These are phyloP conservation scores for Magnaporthiopsis rhizophila DNA, from an alignment of 2,329 filamentous ascomycete genomes.

Conservation along the genomic window DNA sequence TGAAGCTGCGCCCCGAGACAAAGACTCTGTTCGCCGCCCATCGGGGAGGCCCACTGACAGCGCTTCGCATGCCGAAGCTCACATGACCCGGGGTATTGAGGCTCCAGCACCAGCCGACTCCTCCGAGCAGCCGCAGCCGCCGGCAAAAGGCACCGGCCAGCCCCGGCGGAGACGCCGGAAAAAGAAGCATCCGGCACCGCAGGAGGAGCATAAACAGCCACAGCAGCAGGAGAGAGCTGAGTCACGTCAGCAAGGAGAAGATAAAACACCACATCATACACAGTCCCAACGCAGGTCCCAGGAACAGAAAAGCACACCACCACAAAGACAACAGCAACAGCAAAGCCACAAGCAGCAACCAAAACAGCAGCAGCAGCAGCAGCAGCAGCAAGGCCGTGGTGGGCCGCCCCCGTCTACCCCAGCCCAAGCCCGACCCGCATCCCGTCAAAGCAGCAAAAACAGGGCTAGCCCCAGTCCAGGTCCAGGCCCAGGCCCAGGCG, in stretches of 20 bases:
- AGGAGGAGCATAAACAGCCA: background rate
- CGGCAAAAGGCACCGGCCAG: background rate
- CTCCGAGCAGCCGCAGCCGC: background rate
- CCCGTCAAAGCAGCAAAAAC: background rate
- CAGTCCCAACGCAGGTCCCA: background rate
- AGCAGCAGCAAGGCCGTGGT: background rate
- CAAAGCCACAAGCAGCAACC: background rate
- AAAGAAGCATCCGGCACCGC: background rate
- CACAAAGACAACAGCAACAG: background rate
- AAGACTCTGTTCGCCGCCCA: background rate
- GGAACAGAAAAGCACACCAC: background rate
- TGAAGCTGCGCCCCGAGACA: background rate
- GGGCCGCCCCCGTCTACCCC: background rate
- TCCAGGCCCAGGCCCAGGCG: background rate
- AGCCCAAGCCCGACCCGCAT: background rate
- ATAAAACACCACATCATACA: background rate
- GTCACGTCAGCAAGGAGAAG: background rate
- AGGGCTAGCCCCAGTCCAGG: background rate
- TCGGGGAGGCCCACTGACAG: background rate
- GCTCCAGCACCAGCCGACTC: background rate
- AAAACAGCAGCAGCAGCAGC: background rate
- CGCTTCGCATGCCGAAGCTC: no score
- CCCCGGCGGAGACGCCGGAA: slow-evolving; percentile 1
- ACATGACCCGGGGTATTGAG: background rate
- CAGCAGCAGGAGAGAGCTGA: background rate